These are phyloP conservation scores for Saccharomyces hybrid DNA, from an alignment of 1,139 yeast species.

Conservation along the genomic window DNA sequence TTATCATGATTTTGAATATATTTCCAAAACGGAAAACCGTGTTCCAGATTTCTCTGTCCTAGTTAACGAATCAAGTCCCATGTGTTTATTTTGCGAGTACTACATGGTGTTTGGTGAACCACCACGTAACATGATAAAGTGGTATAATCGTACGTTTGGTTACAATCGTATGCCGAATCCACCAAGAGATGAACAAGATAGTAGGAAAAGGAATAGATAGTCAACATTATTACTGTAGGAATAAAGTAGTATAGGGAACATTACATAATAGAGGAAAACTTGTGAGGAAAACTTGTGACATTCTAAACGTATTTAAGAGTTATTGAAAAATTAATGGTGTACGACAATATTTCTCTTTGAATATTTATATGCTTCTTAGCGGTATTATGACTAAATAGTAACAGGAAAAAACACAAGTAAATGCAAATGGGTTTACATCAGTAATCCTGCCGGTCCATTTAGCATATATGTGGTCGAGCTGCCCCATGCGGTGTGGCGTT, in stretches of 20 bases:
- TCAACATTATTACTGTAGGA: not conserved
- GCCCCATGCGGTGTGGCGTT: slow-evolving; percentile 13
- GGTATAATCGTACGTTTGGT: slow-evolving; percentile 37
- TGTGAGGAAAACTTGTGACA: not conserved
- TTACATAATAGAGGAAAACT: not conserved
- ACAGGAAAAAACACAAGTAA: not conserved
- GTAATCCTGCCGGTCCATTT: not conserved
- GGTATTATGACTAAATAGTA: not conserved
- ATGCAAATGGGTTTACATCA: not conserved
- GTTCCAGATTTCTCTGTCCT: slow-evolving; percentile 26
- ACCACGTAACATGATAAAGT: slow-evolving; percentile 42
- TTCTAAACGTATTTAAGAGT: not conserved
- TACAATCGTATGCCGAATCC: slow-evolving; percentile 19
- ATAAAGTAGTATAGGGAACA: not conserved
- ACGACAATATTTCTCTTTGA: not conserved
- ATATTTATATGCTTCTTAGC: not conserved
- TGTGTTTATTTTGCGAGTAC: slow-evolving; percentile 56
- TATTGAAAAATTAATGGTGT: not conserved
- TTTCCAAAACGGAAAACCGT: slow-evolving; percentile 7
- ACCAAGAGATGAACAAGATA: slow-evolving; percentile 6
- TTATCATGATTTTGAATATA: slow-evolving; percentile 19
- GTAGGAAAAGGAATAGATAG: slow-evolving; percentile 17
- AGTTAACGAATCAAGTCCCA: slow-evolving; percentile 19
- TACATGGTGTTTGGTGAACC: slow-evolving; percentile 49
- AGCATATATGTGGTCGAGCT: not conserved